Conservation (phyloP, 345 rosid species). For the Syzygium oleosum region DNA sequence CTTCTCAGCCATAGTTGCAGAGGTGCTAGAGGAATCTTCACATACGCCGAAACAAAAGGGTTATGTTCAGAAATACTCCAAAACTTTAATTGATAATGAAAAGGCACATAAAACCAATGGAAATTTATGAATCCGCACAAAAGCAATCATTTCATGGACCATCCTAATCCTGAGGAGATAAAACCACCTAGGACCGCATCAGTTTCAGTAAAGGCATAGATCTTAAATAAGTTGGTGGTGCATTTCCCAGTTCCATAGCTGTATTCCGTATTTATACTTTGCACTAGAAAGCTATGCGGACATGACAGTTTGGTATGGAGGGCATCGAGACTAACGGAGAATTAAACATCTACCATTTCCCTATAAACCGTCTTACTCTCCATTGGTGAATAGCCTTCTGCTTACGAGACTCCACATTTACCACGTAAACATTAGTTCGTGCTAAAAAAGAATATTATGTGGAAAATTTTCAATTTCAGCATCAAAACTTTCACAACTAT, state of each 20-base stretch:
- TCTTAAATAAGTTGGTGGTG: not conserved
- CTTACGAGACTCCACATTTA: not conserved
- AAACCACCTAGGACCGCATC: not conserved
- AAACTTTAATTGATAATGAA: not conserved
- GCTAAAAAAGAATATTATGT: not conserved
- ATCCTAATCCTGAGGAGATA: not conserved
- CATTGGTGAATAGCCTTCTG: not conserved
- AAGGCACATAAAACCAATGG: not conserved
- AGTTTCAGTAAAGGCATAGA: not conserved
- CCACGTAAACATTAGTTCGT: not conserved
- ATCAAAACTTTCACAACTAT: not conserved
- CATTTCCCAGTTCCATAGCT: not conserved
- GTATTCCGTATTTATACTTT: not conserved
- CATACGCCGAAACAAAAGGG: not conserved
- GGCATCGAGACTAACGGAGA: not conserved
- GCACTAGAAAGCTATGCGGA: not conserved
- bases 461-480: not conserved
- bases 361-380: not conserved
- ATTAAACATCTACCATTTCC: not conserved
- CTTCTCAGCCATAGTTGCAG: conserved; percentile 80
- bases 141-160: not conserved
- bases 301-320: not conserved
- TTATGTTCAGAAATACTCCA: not conserved
- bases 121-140: not conserved
- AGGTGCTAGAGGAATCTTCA: conserved; percentile 63